phyloP scores from a whole-genome alignment of 805 yeast species.

The Phaffomyces opuntiae region DNA sequence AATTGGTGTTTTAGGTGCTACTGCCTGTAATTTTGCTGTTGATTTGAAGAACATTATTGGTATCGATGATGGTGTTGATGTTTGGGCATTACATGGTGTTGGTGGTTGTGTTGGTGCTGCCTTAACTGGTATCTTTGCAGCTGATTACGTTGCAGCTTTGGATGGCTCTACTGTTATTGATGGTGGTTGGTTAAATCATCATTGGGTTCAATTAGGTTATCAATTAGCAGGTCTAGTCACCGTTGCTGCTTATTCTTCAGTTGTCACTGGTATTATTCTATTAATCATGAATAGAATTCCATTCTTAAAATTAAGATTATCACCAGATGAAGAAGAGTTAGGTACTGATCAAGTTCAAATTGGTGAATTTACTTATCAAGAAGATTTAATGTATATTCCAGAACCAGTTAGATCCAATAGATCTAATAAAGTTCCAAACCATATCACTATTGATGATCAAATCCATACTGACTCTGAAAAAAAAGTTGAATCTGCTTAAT shows the following conservation, averaged over 20 bases:
- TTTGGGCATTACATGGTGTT: conserved; percentile 87
- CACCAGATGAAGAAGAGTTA: conserved; percentile 77
- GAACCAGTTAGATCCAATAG: conserved; percentile 68
- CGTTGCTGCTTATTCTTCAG: conserved; percentile 69
- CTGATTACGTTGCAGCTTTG: conserved; percentile 78
- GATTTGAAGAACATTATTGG: conserved; percentile 64
- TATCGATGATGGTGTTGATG: conserved; percentile 94
- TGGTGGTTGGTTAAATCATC: conserved; percentile 88
- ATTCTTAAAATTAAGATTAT: conserved; percentile 71
- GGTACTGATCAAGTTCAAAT: conserved; percentile 89
- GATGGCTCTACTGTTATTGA: conserved; percentile 63
- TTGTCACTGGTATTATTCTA: conserved; percentile 62
- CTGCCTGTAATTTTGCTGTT: conserved; percentile 79
- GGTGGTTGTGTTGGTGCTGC: conserved; percentile 85
- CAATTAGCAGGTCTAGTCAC: conserved; percentile 77
- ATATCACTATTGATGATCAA: conserved; percentile 28
- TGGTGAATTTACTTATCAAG: conserved; percentile 77
- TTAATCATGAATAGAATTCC: conserved; percentile 69
- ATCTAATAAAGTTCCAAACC: conserved; percentile 23
- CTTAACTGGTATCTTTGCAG: conserved; percentile 88
- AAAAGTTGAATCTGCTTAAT: not conserved
- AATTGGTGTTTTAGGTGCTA: conserved; percentile 73
- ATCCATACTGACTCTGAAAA: conserved; percentile 10
- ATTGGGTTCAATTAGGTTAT: conserved; percentile 77
- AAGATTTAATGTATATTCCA: conserved; percentile 59